Percentiles rank a stretch among this genome's conserved stretches.
These are phyloP conservation scores for Fulvia fulva DNA, from an alignment of 2,329 filamentous ascomycete genomes.

Conservation along the genomic window DNA sequence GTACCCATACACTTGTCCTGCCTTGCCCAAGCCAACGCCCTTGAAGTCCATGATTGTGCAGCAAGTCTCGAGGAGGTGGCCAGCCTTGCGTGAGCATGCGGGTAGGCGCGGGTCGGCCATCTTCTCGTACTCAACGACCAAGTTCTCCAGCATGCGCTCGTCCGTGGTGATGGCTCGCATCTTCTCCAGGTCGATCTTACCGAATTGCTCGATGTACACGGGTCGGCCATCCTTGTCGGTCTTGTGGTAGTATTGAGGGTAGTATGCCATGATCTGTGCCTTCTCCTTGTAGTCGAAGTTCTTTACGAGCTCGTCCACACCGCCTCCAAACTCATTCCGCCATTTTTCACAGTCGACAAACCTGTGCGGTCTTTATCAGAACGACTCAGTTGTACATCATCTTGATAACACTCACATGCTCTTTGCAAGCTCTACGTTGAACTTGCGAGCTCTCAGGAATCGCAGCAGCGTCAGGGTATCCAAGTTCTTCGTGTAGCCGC, in stretches of 20 bases:
- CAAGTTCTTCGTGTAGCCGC: constrained; percentile 76
- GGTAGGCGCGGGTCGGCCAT: constrained; percentile 88
- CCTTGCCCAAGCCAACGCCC: constrained; percentile 79
- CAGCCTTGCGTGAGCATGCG: constrained; percentile 88
- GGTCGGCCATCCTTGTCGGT: constrained; percentile 92
- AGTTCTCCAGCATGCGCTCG: constrained; percentile 93
- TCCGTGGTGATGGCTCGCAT: constrained; percentile 91
- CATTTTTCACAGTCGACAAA: constrained; percentile 88
- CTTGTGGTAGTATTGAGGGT: constrained; percentile 99
- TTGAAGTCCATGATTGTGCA: constrained; percentile 98
- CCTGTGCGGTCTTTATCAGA: constrained; percentile 52
- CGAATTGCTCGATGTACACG: constrained; percentile 94
- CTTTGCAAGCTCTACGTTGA: constrained; percentile 79
- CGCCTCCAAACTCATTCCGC: constrained; percentile 72
- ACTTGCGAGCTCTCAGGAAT: constrained; percentile 81
- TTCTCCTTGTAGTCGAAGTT: constrained; percentile 88
- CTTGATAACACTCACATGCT: constrained; percentile 64
- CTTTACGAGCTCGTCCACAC: constrained; percentile 72
- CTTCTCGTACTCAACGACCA: constrained; percentile 97
- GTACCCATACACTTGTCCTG: constrained; percentile 82
- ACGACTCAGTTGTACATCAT: not conserved
- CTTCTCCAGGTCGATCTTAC: constrained; percentile 82
- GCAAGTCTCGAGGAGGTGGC: constrained; percentile 89
- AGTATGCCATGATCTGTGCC: constrained; percentile 77
- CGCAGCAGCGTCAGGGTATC: constrained; percentile 88